Base-by-base conservation (phyloP, 2,329 filamentous ascomycete species). In the Juglanconis juglandina region DNA sequence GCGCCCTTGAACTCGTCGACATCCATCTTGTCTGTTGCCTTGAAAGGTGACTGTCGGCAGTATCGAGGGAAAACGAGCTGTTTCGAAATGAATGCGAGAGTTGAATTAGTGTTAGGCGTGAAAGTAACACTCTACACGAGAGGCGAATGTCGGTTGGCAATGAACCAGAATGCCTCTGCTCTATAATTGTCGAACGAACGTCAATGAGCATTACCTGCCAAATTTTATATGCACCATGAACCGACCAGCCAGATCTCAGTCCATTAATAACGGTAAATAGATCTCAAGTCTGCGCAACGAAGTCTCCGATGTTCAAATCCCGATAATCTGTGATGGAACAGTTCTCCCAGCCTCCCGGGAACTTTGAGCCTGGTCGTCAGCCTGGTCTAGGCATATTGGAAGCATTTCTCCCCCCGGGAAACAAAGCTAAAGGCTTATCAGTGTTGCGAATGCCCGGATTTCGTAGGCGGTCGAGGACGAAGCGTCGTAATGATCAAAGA, bases 1-100 rank as follows among this genome's bases (percentile, higher is more conserved):
- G 91, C 91, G 63, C 85, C 78, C 65, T 87, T 83, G 74, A 96
- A 97, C 68, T 94, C 85, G 59, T 87, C 78, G 35, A 87, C 86
- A 70, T 96, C 87, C 93, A 96, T 96, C 1, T 52, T 53, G 13
- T 17, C 10, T 3, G 13, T 35, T 39, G 37, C 37, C 6, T 42
- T 5, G 4, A 42, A 13, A 42, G 39, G 39, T 10, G 39, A 11
- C 11, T 42, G 10, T 42, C 39, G 11, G 4, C n/a, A 14, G n/a
- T 1, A 13, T 42, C 39, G 11, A 14, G 39, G 4, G 11, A 42
- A 9, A 42, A 42, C 8, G 7, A 39, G 7, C 11, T 39, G 7
- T 39, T 39, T 13, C 37, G 11, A 39, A 39, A 39, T 39, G 37
- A 13, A 39, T 3, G 7, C 8, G 37, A 39, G 37, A 39, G 37